phyloP scores from a whole-genome alignment of 345 rosid species.

The Excoecaria cochinchinensis region DNA sequence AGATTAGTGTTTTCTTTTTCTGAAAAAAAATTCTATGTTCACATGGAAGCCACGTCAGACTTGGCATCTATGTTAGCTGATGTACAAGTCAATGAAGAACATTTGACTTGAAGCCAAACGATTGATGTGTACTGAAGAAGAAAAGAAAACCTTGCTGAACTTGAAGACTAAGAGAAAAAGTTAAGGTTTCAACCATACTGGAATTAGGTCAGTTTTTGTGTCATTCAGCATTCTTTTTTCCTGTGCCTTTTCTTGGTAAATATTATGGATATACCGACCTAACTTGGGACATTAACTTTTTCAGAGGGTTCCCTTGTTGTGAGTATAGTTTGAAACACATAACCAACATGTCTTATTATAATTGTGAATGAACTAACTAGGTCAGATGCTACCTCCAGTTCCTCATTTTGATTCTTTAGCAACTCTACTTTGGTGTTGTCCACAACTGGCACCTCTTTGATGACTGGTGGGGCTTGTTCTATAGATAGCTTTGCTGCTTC shows the following conservation, averaged over 20 bases:
- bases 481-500: constrained; percentile 60
- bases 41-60: too few species aligned
- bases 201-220: neutral
- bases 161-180: neutral
- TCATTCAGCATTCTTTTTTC: neutral
- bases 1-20: too few species aligned
- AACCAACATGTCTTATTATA: neutral
- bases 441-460: constrained; percentile 60
- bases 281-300: neutral
- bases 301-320: neutral
- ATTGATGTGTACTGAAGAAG: too few species aligned
- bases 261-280: neutral
- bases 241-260: neutral
- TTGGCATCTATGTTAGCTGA: too few species aligned
- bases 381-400: constrained; percentile 43
- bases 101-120: too few species aligned
- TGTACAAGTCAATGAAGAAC: too few species aligned
- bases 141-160: neutral
- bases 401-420: constrained; percentile 42
- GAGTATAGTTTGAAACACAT: neutral
- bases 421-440: constrained; percentile 50
- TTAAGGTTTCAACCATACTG: neutral
- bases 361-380: neutral
- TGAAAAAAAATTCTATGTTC: too few species aligned
- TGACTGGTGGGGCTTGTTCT: constrained; percentile 68